phyloP scores from a whole-genome alignment of 306 rosid species.

The Sindora glabra region DNA sequence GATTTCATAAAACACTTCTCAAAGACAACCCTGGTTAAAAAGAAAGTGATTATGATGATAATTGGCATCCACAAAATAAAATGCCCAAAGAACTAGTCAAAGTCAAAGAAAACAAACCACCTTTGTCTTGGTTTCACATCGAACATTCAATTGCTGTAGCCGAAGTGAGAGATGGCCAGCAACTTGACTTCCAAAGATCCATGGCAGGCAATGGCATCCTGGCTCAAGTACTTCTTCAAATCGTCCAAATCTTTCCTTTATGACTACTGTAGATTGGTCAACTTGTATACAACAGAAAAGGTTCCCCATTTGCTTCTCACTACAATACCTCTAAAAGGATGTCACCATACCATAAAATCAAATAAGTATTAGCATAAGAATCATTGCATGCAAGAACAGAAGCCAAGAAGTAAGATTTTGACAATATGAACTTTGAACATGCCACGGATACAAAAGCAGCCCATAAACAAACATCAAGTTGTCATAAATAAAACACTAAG shows the following conservation, averaged over 20 bases:
- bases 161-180: slow-evolving; percentile 85
- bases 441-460: neutral
- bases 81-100: neutral
- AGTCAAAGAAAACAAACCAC: slow-evolving; percentile 28
- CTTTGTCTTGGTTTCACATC: slow-evolving; percentile 95
- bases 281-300: slow-evolving; percentile 64
- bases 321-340: too few relatives aligned
- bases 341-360: neutral
- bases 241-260: slow-evolving; percentile 69
- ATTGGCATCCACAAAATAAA: too few relatives aligned
- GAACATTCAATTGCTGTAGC: slow-evolving; percentile 77
- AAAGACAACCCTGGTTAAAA: neutral
- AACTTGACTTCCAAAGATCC: slow-evolving; percentile 60
- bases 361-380: too few relatives aligned
- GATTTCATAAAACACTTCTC: too few relatives aligned
- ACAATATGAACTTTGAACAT: too few relatives aligned
- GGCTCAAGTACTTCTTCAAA: slow-evolving; percentile 75
- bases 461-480: neutral
- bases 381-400: too few relatives aligned
- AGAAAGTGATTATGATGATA: neutral
- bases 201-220: slow-evolving; percentile 91
- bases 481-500: too few relatives aligned
- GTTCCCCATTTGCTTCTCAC: slow-evolving; percentile 64
- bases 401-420: too few relatives aligned
- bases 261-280: slow-evolving; percentile 72